Conservation (phyloP, 805 yeast genomes). For the Candida parachauliodes region DNA sequence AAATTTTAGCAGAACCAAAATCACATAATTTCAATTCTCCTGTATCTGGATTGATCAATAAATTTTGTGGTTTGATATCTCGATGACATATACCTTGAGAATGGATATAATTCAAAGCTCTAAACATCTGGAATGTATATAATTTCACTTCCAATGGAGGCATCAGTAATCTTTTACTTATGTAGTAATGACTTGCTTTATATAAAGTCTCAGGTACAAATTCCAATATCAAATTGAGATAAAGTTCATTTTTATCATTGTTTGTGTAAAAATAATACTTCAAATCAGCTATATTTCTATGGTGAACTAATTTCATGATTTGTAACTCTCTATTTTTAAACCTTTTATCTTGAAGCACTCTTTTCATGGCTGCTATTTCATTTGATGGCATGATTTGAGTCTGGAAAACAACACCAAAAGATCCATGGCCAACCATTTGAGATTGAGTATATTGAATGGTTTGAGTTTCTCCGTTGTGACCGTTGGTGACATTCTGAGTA, state of each 20-base stretch:
- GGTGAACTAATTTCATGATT: slow-evolving; percentile 87
- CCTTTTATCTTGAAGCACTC: slow-evolving; percentile 93
- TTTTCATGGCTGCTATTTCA: slow-evolving; percentile 85
- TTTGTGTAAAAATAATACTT: slow-evolving; percentile 81
- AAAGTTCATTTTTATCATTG: slow-evolving; percentile 71
- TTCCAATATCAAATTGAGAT: slow-evolving; percentile 85
- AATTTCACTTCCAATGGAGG: slow-evolving; percentile 85
- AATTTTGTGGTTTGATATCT: slow-evolving; percentile 88
- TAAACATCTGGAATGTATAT: slow-evolving; percentile 71
- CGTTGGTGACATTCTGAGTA: slow-evolving; percentile 67
- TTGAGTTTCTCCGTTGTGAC: slow-evolving; percentile 59
- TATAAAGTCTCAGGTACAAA: slow-evolving; percentile 95
- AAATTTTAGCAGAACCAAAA: slow-evolving; percentile 91
- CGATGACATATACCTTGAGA: slow-evolving; percentile 83
- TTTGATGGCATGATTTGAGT: slow-evolving; percentile 72
- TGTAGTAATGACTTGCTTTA: slow-evolving; percentile 82
- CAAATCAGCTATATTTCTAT: slow-evolving; percentile 82
- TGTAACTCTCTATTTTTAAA: slow-evolving; percentile 94
- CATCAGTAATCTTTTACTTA: slow-evolving; percentile 71
- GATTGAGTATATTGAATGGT: slow-evolving; percentile 74
- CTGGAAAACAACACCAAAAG: slow-evolving; percentile 97
- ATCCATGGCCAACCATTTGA: slow-evolving; percentile 96
- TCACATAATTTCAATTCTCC: slow-evolving; percentile 91
- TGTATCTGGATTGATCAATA: slow-evolving; percentile 78
- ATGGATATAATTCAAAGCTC: slow-evolving; percentile 80